Evolutionary conservation across 75 land plant species (phyloP).

Genomic region (Chamaecyparis obtusa): DNA sequence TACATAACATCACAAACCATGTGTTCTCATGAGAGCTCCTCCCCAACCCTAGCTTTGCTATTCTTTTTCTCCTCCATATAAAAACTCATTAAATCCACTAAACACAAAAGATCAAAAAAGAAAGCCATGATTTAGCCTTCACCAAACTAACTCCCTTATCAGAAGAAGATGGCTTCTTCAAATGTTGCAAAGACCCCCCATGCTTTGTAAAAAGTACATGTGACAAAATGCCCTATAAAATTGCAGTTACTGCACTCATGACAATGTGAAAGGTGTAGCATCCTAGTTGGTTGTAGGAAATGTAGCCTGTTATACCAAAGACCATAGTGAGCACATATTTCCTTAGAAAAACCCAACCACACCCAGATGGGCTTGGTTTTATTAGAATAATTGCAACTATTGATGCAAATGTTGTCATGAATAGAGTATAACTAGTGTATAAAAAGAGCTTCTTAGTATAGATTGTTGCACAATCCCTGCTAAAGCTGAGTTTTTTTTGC

Average conservation of each 20-base stretch:
- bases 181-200: neutral
- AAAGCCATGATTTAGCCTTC: neutral
- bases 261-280: conserved; percentile 5
- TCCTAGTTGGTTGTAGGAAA: neutral
- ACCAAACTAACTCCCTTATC: neutral
- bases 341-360: neutral
- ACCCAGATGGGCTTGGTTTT: neutral
- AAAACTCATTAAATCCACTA: neutral
- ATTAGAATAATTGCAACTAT: neutral
- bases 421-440: neutral
- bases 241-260: neutral
- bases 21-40: neutral
- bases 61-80: neutral
- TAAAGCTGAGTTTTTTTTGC: neutral
- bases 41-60: neutral
- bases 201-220: neutral
- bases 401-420: neutral
- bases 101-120: neutral
- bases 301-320: neutral
- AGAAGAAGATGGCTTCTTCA: neutral
- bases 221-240: neutral
- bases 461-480: neutral
- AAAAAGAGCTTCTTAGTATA: neutral
- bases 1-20: neutral
- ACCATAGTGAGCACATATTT: neutral